These are phyloP conservation scores for Pichia sporocuriosa DNA, from an alignment of 805 yeast genomes.

Conservation along the genomic window DNA sequence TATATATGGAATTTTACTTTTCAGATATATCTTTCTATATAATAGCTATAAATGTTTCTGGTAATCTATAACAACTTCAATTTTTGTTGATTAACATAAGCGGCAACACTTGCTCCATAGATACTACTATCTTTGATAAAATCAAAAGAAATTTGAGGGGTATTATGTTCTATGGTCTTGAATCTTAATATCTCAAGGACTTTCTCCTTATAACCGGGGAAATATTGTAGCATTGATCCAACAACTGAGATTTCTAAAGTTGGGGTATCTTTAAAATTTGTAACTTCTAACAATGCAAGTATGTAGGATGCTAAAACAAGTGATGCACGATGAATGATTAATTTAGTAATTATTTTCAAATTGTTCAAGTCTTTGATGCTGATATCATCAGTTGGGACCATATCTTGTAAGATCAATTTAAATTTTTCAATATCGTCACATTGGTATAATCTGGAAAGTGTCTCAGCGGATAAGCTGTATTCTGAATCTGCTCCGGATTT, in stretches of 20 bases:
- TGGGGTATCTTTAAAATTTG: background rate
- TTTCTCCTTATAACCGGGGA: slow-evolving; percentile 9
- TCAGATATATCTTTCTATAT: no score
- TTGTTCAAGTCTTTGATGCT: slow-evolving; percentile 7
- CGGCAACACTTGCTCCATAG: slow-evolving; percentile 11
- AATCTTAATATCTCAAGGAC: slow-evolving; percentile 4
- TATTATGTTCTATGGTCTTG: background rate
- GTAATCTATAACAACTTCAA: background rate
- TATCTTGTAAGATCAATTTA: background rate
- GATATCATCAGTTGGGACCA: slow-evolving; percentile 4
- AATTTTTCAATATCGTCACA: background rate
- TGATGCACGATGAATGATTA: slow-evolving; percentile 39
- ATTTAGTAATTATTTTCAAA: slow-evolving; percentile 24
- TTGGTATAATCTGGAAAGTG: slow-evolving; percentile 5
- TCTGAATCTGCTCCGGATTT: background rate
- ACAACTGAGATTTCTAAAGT: slow-evolving; percentile 6
- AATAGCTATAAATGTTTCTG: no score
- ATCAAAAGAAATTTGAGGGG: slow-evolving; percentile 3
- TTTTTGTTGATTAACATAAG: slow-evolving; percentile 3
- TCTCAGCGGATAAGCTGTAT: slow-evolving; percentile 4
- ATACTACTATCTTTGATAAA: slow-evolving; percentile 9
- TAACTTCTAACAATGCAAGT: slow-evolving; percentile 31
- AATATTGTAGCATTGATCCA: slow-evolving; percentile 14
- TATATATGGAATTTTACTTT: no score
- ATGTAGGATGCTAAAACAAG: slow-evolving; percentile 36